Base-by-base conservation (phyloP, 2,329 filamentous ascomycete species). In the Dactylellina cionopaga region DNA sequence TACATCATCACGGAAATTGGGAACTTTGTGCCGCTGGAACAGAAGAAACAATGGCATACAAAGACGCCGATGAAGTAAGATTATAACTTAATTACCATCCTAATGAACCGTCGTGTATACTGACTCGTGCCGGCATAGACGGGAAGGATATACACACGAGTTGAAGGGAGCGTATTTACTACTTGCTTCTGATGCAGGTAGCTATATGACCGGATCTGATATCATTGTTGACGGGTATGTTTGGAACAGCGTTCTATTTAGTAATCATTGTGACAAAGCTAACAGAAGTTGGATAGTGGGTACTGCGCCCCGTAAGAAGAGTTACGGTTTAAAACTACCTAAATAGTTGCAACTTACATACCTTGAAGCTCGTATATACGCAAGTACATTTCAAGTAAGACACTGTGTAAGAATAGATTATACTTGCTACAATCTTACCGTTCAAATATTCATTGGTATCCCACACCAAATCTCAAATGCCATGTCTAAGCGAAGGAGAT, bases 81-180 rank as follows among this genome's bases (percentile, higher is more conserved):
- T 39, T 44, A 37, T n/a, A 78, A 74, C 76, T 77, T 51, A 11
- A 75, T 25, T 22, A 2, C 19, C 3, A 2, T 29, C 5, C 29
- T 17, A 43, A 13, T 11, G 10, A 35, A 6, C n/a, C n/a, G n/a
- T n/a, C n/a, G n/a, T n/a, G n/a, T n/a, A n/a, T n/a, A n/a, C n/a
- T n/a, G n/a, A n/a, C n/a, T n/a, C n/a, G n/a, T n/a, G n/a, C n/a
- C 27, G 19, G 15, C 15, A 35, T 33, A 58, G 87, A 49, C 86
- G 92, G 75, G 89, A 92, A 78, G 92, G 89, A 7, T 84, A 88
- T 75, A 83, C 87, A 1, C 85, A 87, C 71, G 92, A 96, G 83
- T 84, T 96, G 76, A 93, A 94, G 83, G 92, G 91, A 17, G 89
- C 89, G 15, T 96, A 90, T 79, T 81, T 96, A 49, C 95, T 92